These are phyloP conservation scores for Alectoria sarmentosa DNA, from an alignment of 495 filamentous ascomycete genomes.

Conservation along the genomic window DNA sequence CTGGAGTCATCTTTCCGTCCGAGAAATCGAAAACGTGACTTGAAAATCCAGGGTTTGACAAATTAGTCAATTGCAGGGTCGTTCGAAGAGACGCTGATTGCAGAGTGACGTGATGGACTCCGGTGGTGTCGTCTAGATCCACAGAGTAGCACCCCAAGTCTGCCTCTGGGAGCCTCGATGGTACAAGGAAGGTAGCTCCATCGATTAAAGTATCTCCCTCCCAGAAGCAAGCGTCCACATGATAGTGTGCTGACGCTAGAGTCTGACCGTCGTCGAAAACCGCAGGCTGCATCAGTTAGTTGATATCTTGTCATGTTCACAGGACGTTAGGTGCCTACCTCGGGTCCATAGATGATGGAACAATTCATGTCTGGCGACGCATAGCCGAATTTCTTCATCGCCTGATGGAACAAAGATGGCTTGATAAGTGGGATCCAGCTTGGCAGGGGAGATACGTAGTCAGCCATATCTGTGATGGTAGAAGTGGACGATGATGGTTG, in stretches of 20 bases:
- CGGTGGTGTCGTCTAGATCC: background rate
- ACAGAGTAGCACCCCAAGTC: conserved; percentile 4
- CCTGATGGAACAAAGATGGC: background rate
- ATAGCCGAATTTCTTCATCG: background rate
- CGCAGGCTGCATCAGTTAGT: conserved; percentile 8
- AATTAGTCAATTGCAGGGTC: background rate
- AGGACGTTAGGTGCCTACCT: background rate
- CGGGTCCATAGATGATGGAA: conserved; percentile 8
- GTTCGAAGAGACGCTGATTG: background rate
- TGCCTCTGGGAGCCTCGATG: conserved; percentile 8
- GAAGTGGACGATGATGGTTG: background rate
- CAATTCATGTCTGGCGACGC: background rate
- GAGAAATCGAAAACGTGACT: background rate
- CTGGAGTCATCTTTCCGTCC: background rate
- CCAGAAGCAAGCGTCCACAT: conserved; percentile 13
- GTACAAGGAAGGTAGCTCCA: conserved; percentile 11
- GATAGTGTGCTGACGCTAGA: background rate
- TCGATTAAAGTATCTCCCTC: background rate
- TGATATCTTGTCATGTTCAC: background rate
- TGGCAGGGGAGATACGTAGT: background rate
- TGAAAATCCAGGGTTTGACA: background rate
- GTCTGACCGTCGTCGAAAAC: background rate
- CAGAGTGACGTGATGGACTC: conserved; percentile 4
- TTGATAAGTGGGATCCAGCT: background rate
- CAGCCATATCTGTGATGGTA: background rate